phyloP scores from a whole-genome alignment of 2,329 filamentous ascomycete species.

The Sporothrix phasma region DNA sequence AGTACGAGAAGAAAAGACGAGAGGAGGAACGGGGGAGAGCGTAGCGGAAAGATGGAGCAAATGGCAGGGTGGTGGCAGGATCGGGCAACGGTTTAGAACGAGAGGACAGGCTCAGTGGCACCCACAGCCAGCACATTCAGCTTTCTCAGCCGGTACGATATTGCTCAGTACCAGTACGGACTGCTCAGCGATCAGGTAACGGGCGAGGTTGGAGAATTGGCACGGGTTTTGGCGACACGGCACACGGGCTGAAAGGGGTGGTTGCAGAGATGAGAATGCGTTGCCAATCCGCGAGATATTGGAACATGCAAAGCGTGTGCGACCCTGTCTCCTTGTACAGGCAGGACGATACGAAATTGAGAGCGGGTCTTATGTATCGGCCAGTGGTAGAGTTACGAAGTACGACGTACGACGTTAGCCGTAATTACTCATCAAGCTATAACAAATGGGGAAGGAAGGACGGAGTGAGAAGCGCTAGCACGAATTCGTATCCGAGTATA shows the following conservation, averaged over 20 bases:
- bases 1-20: background rate
- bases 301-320: background rate
- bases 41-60: background rate
- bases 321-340: too few relatives aligned
- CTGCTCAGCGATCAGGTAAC: background rate
- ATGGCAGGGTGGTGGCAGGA: background rate
- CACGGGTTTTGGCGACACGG: background rate
- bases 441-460: background rate
- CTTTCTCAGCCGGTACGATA: too few relatives aligned
- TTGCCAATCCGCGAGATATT: conserved; percentile 4
- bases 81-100: conserved; percentile 6
- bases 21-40: background rate
- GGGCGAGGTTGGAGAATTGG: background rate
- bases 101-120: conserved; percentile 10
- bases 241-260: conserved; percentile 7
- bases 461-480: background rate
- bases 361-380: conserved; percentile 7
- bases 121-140: conserved; percentile 14
- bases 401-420: background rate
- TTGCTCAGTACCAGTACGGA: background rate
- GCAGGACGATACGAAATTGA: conserved; percentile 7
- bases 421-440: background rate
- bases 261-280: background rate
- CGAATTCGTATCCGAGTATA: background rate
- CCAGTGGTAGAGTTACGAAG: too few relatives aligned